Percentiles rank a stretch among this genome's conserved stretches.
These are phyloP conservation scores for Wallacemonas collosoma DNA, from an alignment of 208 protist genomes.

Conservation along the genomic window DNA sequence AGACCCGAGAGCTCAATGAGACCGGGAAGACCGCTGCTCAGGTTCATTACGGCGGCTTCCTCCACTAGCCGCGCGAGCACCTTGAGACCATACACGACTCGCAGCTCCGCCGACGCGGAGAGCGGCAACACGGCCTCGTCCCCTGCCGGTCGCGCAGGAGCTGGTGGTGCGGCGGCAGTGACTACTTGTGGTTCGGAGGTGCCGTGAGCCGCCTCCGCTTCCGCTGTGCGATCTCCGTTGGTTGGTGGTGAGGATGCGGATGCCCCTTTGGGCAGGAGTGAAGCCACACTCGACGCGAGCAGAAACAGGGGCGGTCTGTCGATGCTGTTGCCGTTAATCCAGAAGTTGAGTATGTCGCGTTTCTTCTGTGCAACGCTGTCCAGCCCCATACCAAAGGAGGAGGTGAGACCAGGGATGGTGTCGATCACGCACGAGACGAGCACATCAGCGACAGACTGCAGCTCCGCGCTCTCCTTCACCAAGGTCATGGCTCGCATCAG, in stretches of 20 bases:
- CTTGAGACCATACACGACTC: slow-evolving; percentile 45
- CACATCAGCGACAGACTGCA: slow-evolving; percentile 50
- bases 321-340: slow-evolving; percentile 38
- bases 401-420: slow-evolving; percentile 1
- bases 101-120: slow-evolving; percentile 31
- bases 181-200: too few relatives aligned
- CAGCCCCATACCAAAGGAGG: background rate
- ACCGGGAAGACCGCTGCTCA: slow-evolving; percentile 25
- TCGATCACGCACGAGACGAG: slow-evolving; percentile 9
- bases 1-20: slow-evolving; percentile 34
- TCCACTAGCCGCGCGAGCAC: slow-evolving; percentile 36
- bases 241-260: too few relatives aligned
- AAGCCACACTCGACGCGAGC: slow-evolving; percentile 29
- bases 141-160: too few relatives aligned
- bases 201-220: too few relatives aligned
- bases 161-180: too few relatives aligned
- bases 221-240: too few relatives aligned
- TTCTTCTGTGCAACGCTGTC: background rate
- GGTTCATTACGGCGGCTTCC: slow-evolving; percentile 26
- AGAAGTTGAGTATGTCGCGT: slow-evolving; percentile 61
- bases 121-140: background rate
- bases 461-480: slow-evolving; percentile 31
- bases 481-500: slow-evolving; percentile 43
- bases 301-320: slow-evolving; percentile 40
- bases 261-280: slow-evolving; percentile 16